Evolutionary conservation across 1,139 yeast genomes (phyloP).

Genomic region (Blastobotrys petasosporus): DNA sequence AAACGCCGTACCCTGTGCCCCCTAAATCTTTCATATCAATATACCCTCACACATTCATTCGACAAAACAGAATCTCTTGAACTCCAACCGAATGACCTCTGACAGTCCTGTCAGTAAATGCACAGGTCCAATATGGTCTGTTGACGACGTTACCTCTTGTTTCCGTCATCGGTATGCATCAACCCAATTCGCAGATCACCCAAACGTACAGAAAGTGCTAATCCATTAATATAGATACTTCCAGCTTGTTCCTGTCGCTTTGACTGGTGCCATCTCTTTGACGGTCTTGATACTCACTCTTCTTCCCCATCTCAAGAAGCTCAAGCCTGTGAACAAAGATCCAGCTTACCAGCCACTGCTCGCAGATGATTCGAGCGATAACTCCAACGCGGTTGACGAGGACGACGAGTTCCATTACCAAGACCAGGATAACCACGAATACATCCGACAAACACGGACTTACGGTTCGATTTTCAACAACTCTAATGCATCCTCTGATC

Average conservation of each 20-base stretch:
- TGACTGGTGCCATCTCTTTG: slow-evolving; percentile 18
- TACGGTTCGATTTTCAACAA: slow-evolving; percentile 18
- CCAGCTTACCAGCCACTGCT: slow-evolving; percentile 24
- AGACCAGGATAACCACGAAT: slow-evolving; percentile 15
- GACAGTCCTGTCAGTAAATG: slow-evolving; percentile 13
- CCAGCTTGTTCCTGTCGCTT: slow-evolving; percentile 22
- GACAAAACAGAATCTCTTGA: no score
- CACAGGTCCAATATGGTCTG: slow-evolving; percentile 26
- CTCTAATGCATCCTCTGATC: slow-evolving; percentile 1
- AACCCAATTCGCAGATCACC: no score
- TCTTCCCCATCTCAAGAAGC: slow-evolving; percentile 15
- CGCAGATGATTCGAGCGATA: slow-evolving; percentile 13
- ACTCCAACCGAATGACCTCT: slow-evolving; percentile 1
- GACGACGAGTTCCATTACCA: slow-evolving; percentile 5
- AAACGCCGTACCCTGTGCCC: no score
- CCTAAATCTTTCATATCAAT: no score
- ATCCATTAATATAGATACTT: slow-evolving; percentile 20
- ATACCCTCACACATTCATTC: no score
- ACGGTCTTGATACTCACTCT: slow-evolving; percentile 16
- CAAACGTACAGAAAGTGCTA: not conserved
- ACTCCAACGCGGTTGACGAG: slow-evolving; percentile 8
- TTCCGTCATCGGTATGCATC: slow-evolving; percentile 28
- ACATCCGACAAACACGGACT: slow-evolving; percentile 16
- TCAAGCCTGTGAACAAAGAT: slow-evolving; percentile 13
- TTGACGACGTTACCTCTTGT: slow-evolving; percentile 28